phyloP scores from a whole-genome alignment of 441 rosid species.

The Macaranga tanarius region DNA sequence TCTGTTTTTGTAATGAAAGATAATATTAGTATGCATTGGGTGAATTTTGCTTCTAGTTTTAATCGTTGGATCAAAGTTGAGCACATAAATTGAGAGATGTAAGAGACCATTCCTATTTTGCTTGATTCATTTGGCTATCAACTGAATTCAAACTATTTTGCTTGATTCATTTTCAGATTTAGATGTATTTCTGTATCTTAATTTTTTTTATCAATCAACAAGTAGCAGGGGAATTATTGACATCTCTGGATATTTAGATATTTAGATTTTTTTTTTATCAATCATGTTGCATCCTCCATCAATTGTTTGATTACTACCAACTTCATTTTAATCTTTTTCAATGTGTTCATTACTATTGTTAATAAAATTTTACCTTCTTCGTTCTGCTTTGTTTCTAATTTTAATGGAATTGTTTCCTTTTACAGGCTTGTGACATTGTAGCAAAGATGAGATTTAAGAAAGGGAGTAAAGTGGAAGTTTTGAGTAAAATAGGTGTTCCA shows the following conservation, averaged over 20 bases:
- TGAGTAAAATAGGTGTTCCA: slow-evolving; percentile 50
- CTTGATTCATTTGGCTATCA: too few relatives aligned
- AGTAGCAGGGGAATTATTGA: neutral
- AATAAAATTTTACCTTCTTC: neutral
- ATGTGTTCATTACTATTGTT: neutral
- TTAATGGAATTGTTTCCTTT: slow-evolving; percentile 19
- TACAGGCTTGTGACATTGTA: slow-evolving; percentile 27
- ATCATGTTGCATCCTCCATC: neutral
- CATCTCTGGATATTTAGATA: neutral
- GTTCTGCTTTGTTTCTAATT: slow-evolving; percentile 5
- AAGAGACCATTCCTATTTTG: too few relatives aligned
- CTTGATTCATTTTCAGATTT: neutral
- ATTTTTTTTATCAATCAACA: slow-evolving; percentile 10
- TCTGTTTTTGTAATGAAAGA: slow-evolving; percentile 3
- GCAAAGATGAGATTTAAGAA: slow-evolving; percentile 56
- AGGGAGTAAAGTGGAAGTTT: slow-evolving; percentile 72
- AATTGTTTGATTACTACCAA: neutral
- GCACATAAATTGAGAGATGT: neutral
- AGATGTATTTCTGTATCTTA: neutral
- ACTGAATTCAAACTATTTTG: neutral
- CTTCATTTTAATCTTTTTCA: neutral
- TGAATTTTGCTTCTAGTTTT: slow-evolving; percentile 1
- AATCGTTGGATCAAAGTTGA: neutral
- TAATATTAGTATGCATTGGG: slow-evolving; percentile 11
- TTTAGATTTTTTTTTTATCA: neutral